phyloP scores from a whole-genome alignment of 1,284 basidiomycete species.

The Ustilago cynodontis region DNA sequence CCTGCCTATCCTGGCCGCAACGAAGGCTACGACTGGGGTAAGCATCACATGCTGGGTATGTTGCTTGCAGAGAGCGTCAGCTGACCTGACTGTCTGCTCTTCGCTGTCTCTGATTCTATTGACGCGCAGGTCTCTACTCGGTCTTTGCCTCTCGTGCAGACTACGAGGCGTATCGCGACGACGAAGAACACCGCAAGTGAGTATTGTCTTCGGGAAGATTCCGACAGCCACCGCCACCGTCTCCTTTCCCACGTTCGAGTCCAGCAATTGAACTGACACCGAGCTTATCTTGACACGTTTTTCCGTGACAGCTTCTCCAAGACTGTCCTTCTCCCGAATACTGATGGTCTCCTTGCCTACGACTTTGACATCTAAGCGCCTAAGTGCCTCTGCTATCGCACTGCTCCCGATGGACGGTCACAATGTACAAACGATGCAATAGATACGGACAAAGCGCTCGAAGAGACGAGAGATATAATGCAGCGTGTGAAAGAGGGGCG shows the following conservation, averaged over 20 bases:
- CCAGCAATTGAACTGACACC: conserved; percentile 7
- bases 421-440: neutral
- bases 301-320: conserved; percentile 53
- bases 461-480: neutral
- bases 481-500: conserved; percentile 5
- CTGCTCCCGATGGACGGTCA: neutral
- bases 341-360: conserved; percentile 61
- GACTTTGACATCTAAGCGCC: conserved; percentile 57
- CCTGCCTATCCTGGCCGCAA: conserved; percentile 56
- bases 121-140: conserved; percentile 52
- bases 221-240: conserved; percentile 8
- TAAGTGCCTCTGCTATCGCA: neutral
- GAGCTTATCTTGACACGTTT: conserved; percentile 1
- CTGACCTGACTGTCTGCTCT: conserved; percentile 2
- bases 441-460: neutral
- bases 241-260: neutral
- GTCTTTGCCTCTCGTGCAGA: conserved; percentile 53
- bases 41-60: conserved; percentile 9
- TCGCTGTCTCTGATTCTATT: neutral
- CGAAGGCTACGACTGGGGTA: conserved; percentile 63
- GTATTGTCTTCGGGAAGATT: conserved; percentile 19
- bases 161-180: conserved; percentile 61
- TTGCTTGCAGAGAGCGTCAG: neutral
- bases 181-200: conserved; percentile 65
- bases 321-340: conserved; percentile 59